These are phyloP conservation scores for Metarhizium guizhouense DNA, from an alignment of 2,329 filamentous ascomycete genomes.

Conservation along the genomic window DNA sequence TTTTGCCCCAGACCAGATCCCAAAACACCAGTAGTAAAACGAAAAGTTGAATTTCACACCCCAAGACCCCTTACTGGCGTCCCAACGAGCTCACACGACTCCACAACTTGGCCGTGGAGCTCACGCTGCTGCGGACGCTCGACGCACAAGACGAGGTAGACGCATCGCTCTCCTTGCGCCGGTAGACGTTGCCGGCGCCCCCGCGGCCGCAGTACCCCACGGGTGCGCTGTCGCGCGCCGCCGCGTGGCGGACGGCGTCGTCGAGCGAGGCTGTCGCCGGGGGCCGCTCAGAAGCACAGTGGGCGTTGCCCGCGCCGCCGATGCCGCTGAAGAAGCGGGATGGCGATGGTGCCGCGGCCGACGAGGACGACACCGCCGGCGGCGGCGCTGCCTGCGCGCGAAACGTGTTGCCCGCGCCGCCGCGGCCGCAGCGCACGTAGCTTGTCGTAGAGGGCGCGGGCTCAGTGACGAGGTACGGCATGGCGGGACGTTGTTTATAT, in stretches of 20 bases:
- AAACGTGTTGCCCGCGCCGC: conserved; percentile 48
- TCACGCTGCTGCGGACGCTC: conserved; percentile 29
- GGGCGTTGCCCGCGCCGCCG: conserved; percentile 57
- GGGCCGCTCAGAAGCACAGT: conserved; percentile 34
- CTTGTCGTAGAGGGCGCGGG: conserved; percentile 20
- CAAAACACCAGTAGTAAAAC: neutral
- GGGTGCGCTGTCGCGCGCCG: conserved; percentile 29
- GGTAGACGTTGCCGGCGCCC: conserved; percentile 57
- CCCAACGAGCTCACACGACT: conserved; percentile 24
- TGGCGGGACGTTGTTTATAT: neutral
- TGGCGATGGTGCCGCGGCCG: conserved; percentile 16
- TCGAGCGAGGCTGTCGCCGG: conserved; percentile 37
- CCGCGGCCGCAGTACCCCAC: conserved; percentile 58
- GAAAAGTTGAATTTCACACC: too few relatives aligned
- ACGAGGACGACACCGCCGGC: conserved; percentile 32
- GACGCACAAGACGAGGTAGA: conserved; percentile 16
- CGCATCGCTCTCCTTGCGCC: conserved; percentile 31
- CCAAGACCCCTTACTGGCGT: conserved; percentile 15
- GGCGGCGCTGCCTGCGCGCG: conserved; percentile 33
- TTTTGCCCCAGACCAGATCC: neutral
- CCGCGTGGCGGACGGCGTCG: conserved; percentile 34
- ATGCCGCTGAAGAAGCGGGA: conserved; percentile 56
- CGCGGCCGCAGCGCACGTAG: conserved; percentile 43
- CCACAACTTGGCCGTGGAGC: conserved; percentile 24
- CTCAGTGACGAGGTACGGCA: conserved; percentile 25